A percentile compares a stretch with the other conserved stretches of the same genome.
phyloP scores from a whole-genome alignment of 306 rosid genomes.

The Bauhinia variegata region DNA sequence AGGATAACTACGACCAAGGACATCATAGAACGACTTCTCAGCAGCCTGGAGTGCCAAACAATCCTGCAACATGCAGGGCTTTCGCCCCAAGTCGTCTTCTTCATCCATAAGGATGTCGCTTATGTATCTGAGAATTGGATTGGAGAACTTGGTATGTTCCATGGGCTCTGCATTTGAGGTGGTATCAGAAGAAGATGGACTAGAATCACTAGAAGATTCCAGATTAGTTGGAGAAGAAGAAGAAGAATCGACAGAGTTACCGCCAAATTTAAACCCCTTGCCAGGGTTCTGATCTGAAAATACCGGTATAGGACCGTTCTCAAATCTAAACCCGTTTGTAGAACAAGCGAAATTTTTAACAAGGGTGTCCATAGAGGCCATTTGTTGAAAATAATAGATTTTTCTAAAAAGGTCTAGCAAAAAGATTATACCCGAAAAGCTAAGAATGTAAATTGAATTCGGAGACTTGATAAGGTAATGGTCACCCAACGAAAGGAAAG shows the following conservation, averaged over 20 bases:
- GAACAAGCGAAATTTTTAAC: slow-evolving; percentile 38
- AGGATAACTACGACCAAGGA: slow-evolving; percentile 50
- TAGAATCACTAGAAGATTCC: slow-evolving; percentile 13
- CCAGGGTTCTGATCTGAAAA: slow-evolving; percentile 31
- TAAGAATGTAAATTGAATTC: too few species aligned
- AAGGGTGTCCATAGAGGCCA: slow-evolving; percentile 46
- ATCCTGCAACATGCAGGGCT: slow-evolving; percentile 82
- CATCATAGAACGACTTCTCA: slow-evolving; percentile 82
- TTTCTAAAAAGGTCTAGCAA: neutral
- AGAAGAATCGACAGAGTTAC: slow-evolving; percentile 35
- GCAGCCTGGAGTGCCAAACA: slow-evolving; percentile 80
- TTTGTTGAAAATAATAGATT: slow-evolving; percentile 16
- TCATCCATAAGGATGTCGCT: slow-evolving; percentile 80
- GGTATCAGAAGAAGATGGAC: slow-evolving; percentile 28
- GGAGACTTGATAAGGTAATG: too few species aligned
- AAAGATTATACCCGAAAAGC: neutral
- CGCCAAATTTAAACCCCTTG: slow-evolving; percentile 35
- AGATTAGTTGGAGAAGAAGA: slow-evolving; percentile 19
- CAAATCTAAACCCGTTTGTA: slow-evolving; percentile 24
- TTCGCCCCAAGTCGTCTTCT: slow-evolving; percentile 62
- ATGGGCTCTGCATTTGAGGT: slow-evolving; percentile 46
- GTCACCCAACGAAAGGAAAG: too few species aligned
- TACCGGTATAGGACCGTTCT: slow-evolving; percentile 26
- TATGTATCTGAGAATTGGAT: slow-evolving; percentile 60
- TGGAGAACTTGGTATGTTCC: slow-evolving; percentile 47